Percentiles rank a stretch among this genome's conserved stretches.
phyloP scores from a whole-genome alignment of 768 basidiomycete species.

The Trametes cingulata region DNA sequence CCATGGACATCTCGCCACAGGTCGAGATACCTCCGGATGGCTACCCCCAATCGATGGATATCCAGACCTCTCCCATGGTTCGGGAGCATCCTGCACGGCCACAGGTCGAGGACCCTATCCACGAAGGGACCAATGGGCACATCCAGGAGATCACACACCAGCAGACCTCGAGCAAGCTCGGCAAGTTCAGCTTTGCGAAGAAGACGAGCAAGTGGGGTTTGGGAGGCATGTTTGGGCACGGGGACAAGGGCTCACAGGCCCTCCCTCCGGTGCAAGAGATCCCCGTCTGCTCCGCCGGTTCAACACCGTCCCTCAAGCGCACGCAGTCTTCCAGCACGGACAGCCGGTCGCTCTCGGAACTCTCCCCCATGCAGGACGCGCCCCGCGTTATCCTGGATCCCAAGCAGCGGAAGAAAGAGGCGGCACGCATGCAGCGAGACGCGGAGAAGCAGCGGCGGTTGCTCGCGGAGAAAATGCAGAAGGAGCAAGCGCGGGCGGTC shows the following conservation, averaged over 20 bases:
- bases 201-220: conserved; percentile 69
- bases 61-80: conserved; percentile 51
- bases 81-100: conserved; percentile 52
- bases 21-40: conserved; percentile 47
- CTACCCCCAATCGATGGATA: conserved; percentile 48
- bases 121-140: conserved; percentile 35
- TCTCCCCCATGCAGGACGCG: conserved; percentile 40
- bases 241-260: conserved; percentile 54
- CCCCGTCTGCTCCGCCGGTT: conserved; percentile 50
- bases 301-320: conserved; percentile 72
- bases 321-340: conserved; percentile 78
- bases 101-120: conserved; percentile 40
- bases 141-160: conserved; percentile 15
- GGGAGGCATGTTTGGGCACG: conserved; percentile 62
- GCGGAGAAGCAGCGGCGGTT: conserved; percentile 84
- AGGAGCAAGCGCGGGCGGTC: conserved; percentile 89
- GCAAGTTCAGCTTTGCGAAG: conserved; percentile 64
- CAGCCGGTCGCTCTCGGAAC: conserved; percentile 62
- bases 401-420: conserved; percentile 82
- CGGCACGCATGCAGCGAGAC: conserved; percentile 73
- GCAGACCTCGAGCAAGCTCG: conserved; percentile 48
- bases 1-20: conserved; percentile 63
- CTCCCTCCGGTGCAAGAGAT: conserved; percentile 77
- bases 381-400: conserved; percentile 50
- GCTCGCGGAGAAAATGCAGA: conserved; percentile 68